Base-by-base conservation (phyloP, 768 basidiomycete genomes). In the Trametes sanguinea region DNA sequence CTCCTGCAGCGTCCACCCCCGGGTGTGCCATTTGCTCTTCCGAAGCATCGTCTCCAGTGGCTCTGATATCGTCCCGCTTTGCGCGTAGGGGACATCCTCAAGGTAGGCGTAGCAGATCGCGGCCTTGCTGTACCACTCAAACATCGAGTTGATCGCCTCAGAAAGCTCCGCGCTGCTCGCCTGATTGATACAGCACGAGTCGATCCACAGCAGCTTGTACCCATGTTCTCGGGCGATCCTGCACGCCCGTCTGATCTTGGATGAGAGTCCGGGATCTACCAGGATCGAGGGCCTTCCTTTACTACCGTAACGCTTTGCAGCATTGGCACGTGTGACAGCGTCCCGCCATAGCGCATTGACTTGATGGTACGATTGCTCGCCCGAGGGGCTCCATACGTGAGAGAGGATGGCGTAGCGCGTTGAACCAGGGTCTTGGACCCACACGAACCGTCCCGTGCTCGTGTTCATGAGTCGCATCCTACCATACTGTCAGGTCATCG, bases 91-190 rank as follows among this genome's bases (percentile, higher is more conserved):
- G 22, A 58, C 57, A 48, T 58, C 57, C 16, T 50, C 39, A 47
- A 58, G 37, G 57, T 42, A 58, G 16, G 48, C 57, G 40, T 55
- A 61, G 48, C 60, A 61, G 22, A 61, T 54, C 11, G 39, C 47
- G 14, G 60, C 45, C 39, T 43, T 40, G 40, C 39, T 14, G 60
- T 61, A 61, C 60, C 60, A 61, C 46, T 55, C 47, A 47, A 51
- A 61, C 60, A 61, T 61, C 39, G 60, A 61, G 54, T 61, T 61
- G 60, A 61, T 61, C 40, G 60, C 60, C 48, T 61, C 60, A 4
- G 60, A 61, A 4, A 61, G 60, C 54, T 61, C 60, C 47, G 60
- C 53, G 54, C 60, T 61, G 54, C 60, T 61, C 47, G 60, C 56
- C 60, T 61, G 55, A 54, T 61, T 54, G 60, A 61, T 61, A 47